Evolutionary conservation across 495 filamentous ascomycete species (phyloP), one percentile per base, ranked within the genome.

Genomic region (Talaromyces adpressus): DNA sequence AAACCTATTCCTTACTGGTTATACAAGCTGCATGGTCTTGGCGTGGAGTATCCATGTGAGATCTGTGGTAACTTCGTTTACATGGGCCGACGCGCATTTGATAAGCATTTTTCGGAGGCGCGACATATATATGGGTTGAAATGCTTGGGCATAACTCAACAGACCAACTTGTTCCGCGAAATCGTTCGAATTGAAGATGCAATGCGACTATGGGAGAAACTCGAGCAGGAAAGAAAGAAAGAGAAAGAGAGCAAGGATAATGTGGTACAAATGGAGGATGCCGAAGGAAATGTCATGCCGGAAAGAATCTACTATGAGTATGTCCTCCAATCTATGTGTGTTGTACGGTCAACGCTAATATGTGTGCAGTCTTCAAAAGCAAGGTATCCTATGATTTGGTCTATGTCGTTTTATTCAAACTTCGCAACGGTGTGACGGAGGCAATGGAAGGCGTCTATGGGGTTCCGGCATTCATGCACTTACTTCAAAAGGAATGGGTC

Each of bases 1-100:
- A 98, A 98, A 71, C 94, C 94, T 16, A 98, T 98, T 69, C 94
- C 94, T 14, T 98, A 93, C 79, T 98, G 94, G 94, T 85, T 98
- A 2, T 98, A 97, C 82, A 93, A 97, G 69, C 81, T 98, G 16
- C 94, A 98, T 70, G 94, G 94, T 12, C 81, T 98, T 8, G 94
- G 94, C 8, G 92, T 97, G 39, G 94, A 98, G 68, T 97, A 96
- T 66, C 82, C 88, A 3, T 98, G 94, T 77, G 93, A 98, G 70
- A 90, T 98, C 49, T 98, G 95, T 72, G 94, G 94, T 57, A 97
- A 97, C 75, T 97, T 90, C 71, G 92, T 97, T 57, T 98, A 98
- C 77, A 96, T 95, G 85, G 94, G 94, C 18, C 84, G 94, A 49
- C 85, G 94, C 20, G 93, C 93, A 2, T 98, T 97, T 63, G 94